Evolutionary conservation across 2,329 filamentous ascomycete genomes (phyloP), one percentile per base, ranked within the genome.

Genomic region (Colletotrichum spinosum): DNA sequence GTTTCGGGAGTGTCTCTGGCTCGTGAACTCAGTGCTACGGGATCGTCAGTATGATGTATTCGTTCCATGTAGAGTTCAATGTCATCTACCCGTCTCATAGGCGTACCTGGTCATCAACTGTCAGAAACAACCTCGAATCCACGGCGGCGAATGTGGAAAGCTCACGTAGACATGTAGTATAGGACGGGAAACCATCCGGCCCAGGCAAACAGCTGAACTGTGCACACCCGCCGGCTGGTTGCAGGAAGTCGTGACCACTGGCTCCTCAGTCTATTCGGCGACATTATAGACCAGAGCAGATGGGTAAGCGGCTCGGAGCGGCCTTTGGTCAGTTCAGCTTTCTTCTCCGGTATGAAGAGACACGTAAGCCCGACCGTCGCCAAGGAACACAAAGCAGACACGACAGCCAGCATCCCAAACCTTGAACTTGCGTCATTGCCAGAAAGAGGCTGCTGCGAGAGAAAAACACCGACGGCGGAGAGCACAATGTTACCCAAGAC

Each of bases 401-500:
- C 13, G 17, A n/a, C 17, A 17, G 15, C 17, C n/a, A 48, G 10
- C 17, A n/a, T 48, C 7, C 2, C 17, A 48, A 25, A 48, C 39
- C 39, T 42, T n/a, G 17, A 6, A 17, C 10, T 25, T 10, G 13
- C 48, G 17, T 50, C 48, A 6, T 5, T 33, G 9, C 2, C 33
- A 33, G 35, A 34, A 8, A 50, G 33, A 5, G 48, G 11, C 51
- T 39, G 42, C 17, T 33, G 51, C 3, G 51, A 37, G 33, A 42
- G 15, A 10, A 42, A n/a, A 8, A 42, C 41, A 12, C 51, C 51
- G 7, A 54, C 15, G 13, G 15, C 25, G 2, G 51, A 17, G n/a
- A 54, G 38, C 15, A 25, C 15, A 11, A 54, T 39, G 17, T 42
- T 54, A 7, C 51, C 51, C 17, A 54, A 37, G 15, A 42, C 51